Conservation (phyloP, 805 yeast genomes). For the Ogataea siamensis region DNA sequence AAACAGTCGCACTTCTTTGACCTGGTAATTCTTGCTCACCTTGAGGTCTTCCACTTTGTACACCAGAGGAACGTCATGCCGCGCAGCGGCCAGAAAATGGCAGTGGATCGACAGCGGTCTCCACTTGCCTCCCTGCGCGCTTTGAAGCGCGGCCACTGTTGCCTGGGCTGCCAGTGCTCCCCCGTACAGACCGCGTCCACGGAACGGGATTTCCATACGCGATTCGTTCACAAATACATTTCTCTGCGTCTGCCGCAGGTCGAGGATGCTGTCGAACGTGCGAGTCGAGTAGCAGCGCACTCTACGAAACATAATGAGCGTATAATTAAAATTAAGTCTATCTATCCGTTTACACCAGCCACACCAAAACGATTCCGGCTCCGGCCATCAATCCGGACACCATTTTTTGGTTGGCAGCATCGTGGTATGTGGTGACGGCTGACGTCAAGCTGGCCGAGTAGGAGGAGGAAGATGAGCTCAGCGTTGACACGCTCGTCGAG, state of each 20-base stretch:
- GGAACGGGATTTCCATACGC: constrained; percentile 40
- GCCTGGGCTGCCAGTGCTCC: constrained; percentile 70
- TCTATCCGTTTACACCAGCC: constrained; percentile 10
- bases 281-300: constrained; percentile 1
- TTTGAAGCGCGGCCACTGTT: constrained; percentile 54
- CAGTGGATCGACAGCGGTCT: constrained; percentile 62
- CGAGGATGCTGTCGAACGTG: constrained; percentile 25
- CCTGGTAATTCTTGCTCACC: constrained; percentile 51
- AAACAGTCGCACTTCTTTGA: constrained; percentile 51
- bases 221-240: constrained; percentile 28
- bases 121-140: constrained; percentile 42
- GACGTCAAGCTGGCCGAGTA: constrained; percentile 5
- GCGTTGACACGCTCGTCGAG: no score
- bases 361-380: constrained; percentile 6
- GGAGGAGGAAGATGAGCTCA: constrained; percentile 4
- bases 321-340: constrained; percentile 5
- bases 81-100: constrained; percentile 58
- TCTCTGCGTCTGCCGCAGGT: constrained; percentile 19
- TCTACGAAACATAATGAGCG: background rate
- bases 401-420: constrained; percentile 16
- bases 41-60: constrained; percentile 54
- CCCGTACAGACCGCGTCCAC: constrained; percentile 69
- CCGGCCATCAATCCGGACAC: constrained; percentile 4
- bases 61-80: constrained; percentile 41
- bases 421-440: constrained; percentile 29